These are phyloP conservation scores for Podaxis sp. DNA, from an alignment of 768 basidiomycete species.

Conservation along the genomic window DNA sequence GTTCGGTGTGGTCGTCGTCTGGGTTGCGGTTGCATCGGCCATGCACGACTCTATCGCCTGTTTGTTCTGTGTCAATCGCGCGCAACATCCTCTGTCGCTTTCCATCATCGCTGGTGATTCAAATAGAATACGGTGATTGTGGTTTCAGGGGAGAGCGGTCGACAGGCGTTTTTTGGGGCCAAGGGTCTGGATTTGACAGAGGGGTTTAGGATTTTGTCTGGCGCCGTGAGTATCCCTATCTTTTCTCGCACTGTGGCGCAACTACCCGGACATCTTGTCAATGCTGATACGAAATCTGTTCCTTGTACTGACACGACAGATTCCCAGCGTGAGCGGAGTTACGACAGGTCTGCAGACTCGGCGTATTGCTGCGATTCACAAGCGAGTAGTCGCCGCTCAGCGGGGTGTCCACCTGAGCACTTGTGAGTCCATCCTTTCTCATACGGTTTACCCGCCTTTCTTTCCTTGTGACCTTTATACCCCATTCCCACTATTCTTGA, in stretches of 20 bases:
- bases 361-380: slow-evolving; percentile 63
- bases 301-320: slow-evolving; percentile 35
- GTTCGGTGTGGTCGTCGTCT: background rate
- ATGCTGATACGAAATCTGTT: slow-evolving; percentile 11
- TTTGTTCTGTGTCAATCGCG: slow-evolving; percentile 10
- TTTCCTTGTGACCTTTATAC: background rate
- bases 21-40: background rate
- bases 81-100: background rate
- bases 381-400: slow-evolving; percentile 62
- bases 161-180: slow-evolving; percentile 65
- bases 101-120: background rate
- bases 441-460: background rate
- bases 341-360: slow-evolving; percentile 65
- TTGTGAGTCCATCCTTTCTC: slow-evolving; percentile 30
- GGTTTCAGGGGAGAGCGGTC: slow-evolving; percentile 68
- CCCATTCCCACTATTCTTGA: background rate
- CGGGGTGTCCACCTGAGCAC: slow-evolving; percentile 54
- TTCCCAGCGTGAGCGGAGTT: slow-evolving; percentile 72
- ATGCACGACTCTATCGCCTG: background rate
- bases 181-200: slow-evolving; percentile 72
- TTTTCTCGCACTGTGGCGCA: background rate
- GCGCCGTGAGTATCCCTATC: slow-evolving; percentile 51
- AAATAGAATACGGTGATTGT: slow-evolving; percentile 68
- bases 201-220: slow-evolving; percentile 76
- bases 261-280: background rate